phyloP scores from a whole-genome alignment of 768 basidiomycete species.

The Clathrus columnatus region DNA sequence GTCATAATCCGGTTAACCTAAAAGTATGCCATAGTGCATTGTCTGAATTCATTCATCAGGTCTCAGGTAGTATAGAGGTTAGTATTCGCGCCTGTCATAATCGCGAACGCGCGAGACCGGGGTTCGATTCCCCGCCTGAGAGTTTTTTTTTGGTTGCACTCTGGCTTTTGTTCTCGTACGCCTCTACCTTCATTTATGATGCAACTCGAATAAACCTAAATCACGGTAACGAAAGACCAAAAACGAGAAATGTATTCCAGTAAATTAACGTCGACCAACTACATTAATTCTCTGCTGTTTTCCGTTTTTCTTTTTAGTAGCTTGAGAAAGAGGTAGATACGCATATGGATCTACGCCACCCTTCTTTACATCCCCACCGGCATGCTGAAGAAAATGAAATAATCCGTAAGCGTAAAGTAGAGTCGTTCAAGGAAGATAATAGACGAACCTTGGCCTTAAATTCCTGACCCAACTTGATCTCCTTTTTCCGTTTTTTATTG shows the following conservation, averaged over 20 bases:
- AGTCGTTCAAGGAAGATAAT: not conserved
- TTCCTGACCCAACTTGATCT: constrained; percentile 65
- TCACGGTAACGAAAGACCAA: not conserved
- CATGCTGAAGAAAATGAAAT: constrained; percentile 53
- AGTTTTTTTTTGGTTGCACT: not conserved
- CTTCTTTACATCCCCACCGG: constrained; percentile 89
- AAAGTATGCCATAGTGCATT: not conserved
- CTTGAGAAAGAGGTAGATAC: constrained; percentile 78
- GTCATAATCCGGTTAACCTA: no score
- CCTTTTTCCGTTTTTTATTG: constrained; percentile 46
- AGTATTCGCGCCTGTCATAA: constrained; percentile 13
- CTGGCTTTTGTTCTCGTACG: no score
- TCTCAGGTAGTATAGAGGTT: constrained; percentile 13
- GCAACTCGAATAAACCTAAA: not conserved
- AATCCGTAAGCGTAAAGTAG: not conserved
- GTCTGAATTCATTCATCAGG: not conserved
- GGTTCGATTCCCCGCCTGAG: constrained; percentile 13
- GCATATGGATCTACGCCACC: constrained; percentile 86
- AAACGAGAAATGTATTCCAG: not conserved
- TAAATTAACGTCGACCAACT: constrained; percentile 8
- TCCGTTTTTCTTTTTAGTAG: constrained; percentile 54
- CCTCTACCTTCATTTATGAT: not conserved
- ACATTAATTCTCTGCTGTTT: constrained; percentile 18
- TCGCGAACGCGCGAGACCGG: constrained; percentile 12
- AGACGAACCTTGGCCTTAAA: constrained; percentile 87